Base-by-base conservation (phyloP, 768 basidiomycete genomes). In the Trametes sanguinea region DNA sequence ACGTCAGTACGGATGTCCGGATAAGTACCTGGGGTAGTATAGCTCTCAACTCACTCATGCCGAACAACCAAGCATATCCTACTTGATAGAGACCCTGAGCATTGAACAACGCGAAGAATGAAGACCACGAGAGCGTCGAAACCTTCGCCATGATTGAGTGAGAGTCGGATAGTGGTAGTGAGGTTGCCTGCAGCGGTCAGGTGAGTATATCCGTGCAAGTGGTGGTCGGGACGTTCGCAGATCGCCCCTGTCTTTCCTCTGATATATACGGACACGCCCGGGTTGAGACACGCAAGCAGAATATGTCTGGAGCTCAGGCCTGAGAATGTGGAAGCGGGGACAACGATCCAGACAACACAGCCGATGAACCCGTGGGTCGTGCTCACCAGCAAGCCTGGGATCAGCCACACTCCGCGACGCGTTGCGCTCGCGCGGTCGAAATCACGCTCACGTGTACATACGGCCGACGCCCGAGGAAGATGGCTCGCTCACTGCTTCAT, bases 1-100 rank as follows among this genome's bases (percentile, higher is more conserved):
- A 35, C 35, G 39, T 40, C 27, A n/a, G 51, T 46, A 16, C 9
- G 6, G 9, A 4, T 27, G 40, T 14, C 32, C 22, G 54, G 11
- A 37, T 13, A 53, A 11, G 22, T 22, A 47, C 32, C 27, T 27
- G 7, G 10, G 30, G 39, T 14, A 33, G 10, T 30, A 11, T 14
- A 17, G 6, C 16, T 50, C 10, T 11, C 35, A 17, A 81, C 85
- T 74, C 71, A 87, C 87, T 85, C 88, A 86, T 87, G 61, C 88
- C 88, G 72, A 85, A 85, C 32, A 87, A 71, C 82, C 84, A 87
- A 10, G 77, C 77, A 74, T 84, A 88, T n/a, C 76, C 81, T 30
- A 87, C 62, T 30, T 83, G 69, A 64, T 88, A 87, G 4, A 81
- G 51, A 16, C 80, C 78, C 43, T 63, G 64, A 6, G 68, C 57